Evolutionary conservation across 306 rosid genomes (phyloP).

Genomic region (Sicyos edulis): DNA sequence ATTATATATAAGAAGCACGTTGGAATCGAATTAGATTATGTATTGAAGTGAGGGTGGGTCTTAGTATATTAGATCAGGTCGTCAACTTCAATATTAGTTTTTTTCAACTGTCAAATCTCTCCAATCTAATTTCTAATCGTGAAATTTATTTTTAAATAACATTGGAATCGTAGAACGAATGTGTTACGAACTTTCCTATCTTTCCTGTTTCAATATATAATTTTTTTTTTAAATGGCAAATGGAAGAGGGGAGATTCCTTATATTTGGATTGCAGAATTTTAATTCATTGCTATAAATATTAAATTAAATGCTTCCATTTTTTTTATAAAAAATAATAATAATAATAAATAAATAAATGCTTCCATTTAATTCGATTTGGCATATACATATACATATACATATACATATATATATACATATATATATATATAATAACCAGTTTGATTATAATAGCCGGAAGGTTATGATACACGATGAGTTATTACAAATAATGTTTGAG

Average conservation of each 20-base stretch:
- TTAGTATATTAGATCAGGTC: background rate
- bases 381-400: no score
- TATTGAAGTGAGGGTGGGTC: no score
- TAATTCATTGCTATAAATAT: background rate
- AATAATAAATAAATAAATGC: no score
- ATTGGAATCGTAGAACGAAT: background rate
- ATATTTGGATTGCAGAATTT: background rate
- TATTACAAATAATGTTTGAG: no score
- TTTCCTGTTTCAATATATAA: background rate
- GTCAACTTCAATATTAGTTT: background rate
- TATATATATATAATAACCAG: no score
- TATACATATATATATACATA: no score
- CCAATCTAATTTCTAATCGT: background rate
- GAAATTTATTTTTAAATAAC: background rate
- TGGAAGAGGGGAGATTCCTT: background rate
- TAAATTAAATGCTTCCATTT: no score
- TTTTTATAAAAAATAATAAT: no score
- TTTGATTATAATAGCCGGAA: no score
- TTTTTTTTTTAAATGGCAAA: background rate
- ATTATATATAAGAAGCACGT: background rate
- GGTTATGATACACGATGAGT: no score
- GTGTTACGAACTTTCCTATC: background rate
- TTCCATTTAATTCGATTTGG: no score
- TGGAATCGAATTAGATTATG: conserved; percentile 15
- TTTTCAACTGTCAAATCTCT: conserved; percentile 15